phyloP scores from a whole-genome alignment of 768 basidiomycete species.

The Rhizopogon vesiculosus region DNA sequence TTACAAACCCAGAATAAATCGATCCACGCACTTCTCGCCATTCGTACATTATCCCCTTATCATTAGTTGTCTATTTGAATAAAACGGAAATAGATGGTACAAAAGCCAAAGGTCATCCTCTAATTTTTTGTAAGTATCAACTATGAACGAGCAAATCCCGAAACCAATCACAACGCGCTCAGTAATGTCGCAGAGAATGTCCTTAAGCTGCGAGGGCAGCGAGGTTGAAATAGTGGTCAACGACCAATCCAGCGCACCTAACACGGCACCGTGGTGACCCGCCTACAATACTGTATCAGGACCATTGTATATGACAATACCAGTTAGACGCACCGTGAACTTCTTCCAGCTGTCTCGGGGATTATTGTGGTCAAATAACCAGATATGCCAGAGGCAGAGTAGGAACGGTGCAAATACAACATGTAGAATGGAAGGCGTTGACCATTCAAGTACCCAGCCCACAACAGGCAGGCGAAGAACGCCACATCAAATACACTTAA shows the following conservation, averaged over 20 bases:
- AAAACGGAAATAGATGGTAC: too few relatives aligned
- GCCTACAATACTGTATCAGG: background rate
- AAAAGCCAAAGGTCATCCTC: too few relatives aligned
- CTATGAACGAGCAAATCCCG: too few relatives aligned
- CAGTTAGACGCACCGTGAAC: background rate
- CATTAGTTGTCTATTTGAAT: too few relatives aligned
- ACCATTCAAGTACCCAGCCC: constrained; percentile 47
- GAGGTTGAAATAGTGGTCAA: background rate
- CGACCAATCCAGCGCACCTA: background rate
- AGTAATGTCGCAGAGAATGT: too few relatives aligned
- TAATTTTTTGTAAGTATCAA: too few relatives aligned
- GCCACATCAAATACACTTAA: constrained; percentile 45
- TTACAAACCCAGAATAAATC: too few relatives aligned
- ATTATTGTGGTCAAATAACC: background rate
- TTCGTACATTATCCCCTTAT: too few relatives aligned
- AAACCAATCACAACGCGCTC: too few relatives aligned
- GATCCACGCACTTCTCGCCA: too few relatives aligned
- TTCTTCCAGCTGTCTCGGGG: background rate
- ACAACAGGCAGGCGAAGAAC: constrained; percentile 49
- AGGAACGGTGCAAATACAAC: background rate
- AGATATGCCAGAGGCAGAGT: background rate
- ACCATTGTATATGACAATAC: background rate
- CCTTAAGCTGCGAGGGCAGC: background rate
- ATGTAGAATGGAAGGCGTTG: constrained; percentile 31
- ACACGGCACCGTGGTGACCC: background rate